Evolutionary conservation across 2,329 filamentous ascomycete species (phyloP), one percentile per base, ranked within the genome.

Genomic region (Pseudocercospora eumusae): DNA sequence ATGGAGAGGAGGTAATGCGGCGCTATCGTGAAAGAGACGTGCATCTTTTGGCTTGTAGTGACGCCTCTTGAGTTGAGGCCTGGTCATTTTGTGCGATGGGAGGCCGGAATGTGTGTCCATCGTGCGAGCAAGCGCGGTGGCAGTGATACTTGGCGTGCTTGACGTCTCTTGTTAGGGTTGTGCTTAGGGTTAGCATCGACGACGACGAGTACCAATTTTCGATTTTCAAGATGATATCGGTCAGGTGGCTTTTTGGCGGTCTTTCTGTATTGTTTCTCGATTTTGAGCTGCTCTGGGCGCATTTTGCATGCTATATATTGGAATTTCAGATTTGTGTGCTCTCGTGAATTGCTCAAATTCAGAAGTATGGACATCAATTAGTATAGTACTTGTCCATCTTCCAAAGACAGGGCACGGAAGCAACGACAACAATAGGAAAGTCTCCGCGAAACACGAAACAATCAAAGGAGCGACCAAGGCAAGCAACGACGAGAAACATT

Each of bases 1-100:
- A n/a, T 25, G 20, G 25, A 4, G 27, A 53, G 59, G 59, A 61
- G 20, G 31, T 57, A 61, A 47, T 42, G 49, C 53, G 44, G 59
- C 59, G 59, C 11, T 9, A 40, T 40, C 36, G 36, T 18, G 33
- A 18, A 23, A 23, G 42, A n/a, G 15, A 40, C 15, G 13, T 40
- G 36, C 36, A 40, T 40, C 15, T n/a, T 18, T 7, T 40, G 15
- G 15, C 15, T 40, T 6, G 7, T 4, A 40, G 18, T 9, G n/a
- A 40, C n/a, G 5, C 7, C 1, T n/a, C 2, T 18, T 5, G 15
- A 18, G 13, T 8, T 8, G 13, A 40, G 13, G 15, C 18, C 36
- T n/a, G 36, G 36, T 8, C 36, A 18, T n/a, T 40, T 40, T 18
- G 36, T n/a, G 36, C 13, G n/a, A n/a, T 40, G 15, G 36, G 15